Evolutionary conservation across 129 eudicot species (phyloP).

Genomic region (Helichrysum umbraculigerum): DNA sequence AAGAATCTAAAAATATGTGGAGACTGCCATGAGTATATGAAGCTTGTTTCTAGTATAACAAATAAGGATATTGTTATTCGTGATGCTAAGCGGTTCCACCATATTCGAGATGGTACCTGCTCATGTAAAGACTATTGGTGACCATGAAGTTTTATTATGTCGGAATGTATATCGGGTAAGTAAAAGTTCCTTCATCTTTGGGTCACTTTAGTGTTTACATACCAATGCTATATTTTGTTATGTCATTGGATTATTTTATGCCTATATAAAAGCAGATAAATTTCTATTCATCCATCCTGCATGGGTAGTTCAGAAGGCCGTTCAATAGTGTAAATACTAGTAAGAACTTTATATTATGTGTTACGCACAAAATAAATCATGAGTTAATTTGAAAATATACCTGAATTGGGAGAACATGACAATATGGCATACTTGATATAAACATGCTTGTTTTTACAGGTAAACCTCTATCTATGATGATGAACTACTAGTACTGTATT

Average conservation of each 20-base stretch:
- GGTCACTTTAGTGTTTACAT: neutral
- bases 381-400: neutral
- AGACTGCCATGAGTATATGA: conserved; percentile 47
- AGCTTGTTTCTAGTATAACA: conserved; percentile 32
- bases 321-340: neutral
- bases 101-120: conserved; percentile 36
- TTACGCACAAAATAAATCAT: neutral
- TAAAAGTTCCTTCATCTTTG: neutral
- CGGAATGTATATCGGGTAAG: conserved; percentile 6
- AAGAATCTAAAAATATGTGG: conserved; percentile 46
- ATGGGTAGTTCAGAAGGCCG: neutral
- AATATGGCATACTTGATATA: neutral
- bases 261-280: neutral
- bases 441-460: neutral
- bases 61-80: conserved; percentile 39
- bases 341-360: neutral
- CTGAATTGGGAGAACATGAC: too few relatives aligned
- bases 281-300: neutral
- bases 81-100: conserved; percentile 43
- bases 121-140: conserved; percentile 51
- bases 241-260: neutral
- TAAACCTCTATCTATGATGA: neutral
- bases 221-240: neutral
- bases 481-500: too few relatives aligned
- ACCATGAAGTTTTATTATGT: conserved; percentile 21